phyloP scores from a whole-genome alignment of 257 asterid genomes.

The Nyctanthes arbortristis region DNA sequence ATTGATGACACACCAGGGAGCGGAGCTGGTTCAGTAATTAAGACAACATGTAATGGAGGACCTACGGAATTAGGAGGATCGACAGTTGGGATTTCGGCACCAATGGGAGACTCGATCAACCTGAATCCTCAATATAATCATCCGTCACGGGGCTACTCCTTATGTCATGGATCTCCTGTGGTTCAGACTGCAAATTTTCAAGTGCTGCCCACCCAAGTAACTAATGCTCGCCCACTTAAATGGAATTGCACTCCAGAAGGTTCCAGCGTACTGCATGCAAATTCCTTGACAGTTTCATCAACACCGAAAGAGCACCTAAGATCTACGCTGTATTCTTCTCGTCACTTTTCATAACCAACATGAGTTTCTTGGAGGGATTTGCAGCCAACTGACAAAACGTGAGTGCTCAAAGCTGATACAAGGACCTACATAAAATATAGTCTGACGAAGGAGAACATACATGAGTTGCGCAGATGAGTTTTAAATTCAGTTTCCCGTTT shows the following conservation, averaged over 20 bases:
- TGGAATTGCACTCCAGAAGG: slow-evolving; percentile 45
- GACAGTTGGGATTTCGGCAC: slow-evolving; percentile 18
- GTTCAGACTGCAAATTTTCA: slow-evolving; percentile 29
- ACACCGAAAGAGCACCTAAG: slow-evolving; percentile 33
- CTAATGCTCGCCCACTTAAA: slow-evolving; percentile 28
- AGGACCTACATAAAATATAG: slow-evolving; percentile 19
- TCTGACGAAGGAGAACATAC: slow-evolving; percentile 21
- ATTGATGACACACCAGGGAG: slow-evolving; percentile 48
- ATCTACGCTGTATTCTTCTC: slow-evolving; percentile 35
- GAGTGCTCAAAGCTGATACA: not conserved
- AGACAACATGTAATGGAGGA: slow-evolving; percentile 14
- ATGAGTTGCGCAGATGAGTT: slow-evolving; percentile 30
- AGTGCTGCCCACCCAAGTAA: slow-evolving; percentile 29
- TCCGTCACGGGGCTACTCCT: slow-evolving; percentile 35
- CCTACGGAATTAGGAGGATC: slow-evolving; percentile 24
- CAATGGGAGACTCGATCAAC: slow-evolving; percentile 28
- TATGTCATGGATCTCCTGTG: slow-evolving; percentile 32
- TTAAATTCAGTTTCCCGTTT: slow-evolving; percentile 16
- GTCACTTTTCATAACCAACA: slow-evolving; percentile 36
- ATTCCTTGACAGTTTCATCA: slow-evolving; percentile 30
- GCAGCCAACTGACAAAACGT: slow-evolving; percentile 10
- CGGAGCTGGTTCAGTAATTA: slow-evolving; percentile 21
- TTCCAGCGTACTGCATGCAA: slow-evolving; percentile 16
- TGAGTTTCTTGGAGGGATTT: too few species aligned
- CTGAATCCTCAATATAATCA: slow-evolving; percentile 31